Percentiles rank a stretch among this genome's conserved stretches.
These are phyloP conservation scores for Marasmius sp. DNA, from an alignment of 1,284 basidiomycete genomes.

Conservation along the genomic window DNA sequence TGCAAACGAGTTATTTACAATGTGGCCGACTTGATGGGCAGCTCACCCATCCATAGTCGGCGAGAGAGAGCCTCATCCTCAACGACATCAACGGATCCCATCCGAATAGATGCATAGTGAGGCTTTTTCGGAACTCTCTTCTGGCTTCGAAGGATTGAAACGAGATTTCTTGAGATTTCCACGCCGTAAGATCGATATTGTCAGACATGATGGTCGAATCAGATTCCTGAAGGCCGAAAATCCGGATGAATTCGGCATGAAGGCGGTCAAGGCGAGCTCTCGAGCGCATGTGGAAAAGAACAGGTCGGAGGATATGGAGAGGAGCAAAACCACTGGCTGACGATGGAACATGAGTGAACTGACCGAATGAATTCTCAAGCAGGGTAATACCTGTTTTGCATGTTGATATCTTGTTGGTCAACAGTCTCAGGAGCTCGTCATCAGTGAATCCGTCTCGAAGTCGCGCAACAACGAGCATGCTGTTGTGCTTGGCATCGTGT, in stretches of 20 bases:
- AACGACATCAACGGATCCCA: conserved; percentile 51
- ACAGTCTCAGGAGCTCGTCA: conserved; percentile 35
- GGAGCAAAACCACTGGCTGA: conserved; percentile 48
- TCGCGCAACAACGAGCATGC: conserved; percentile 55
- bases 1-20: conserved; percentile 15
- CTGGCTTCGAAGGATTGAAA: conserved; percentile 33
- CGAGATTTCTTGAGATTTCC: conserved; percentile 16
- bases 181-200: conserved; percentile 29
- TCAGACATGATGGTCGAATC: conserved; percentile 33
- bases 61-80: conserved; percentile 56
- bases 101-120: conserved; percentile 60
- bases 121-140: conserved; percentile 44
- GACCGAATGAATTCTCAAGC: conserved; percentile 1
- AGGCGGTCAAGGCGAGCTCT: conserved; percentile 35
- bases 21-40: not conserved
- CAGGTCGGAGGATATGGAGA: conserved; percentile 51
- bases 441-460: conserved; percentile 45
- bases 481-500: conserved; percentile 69
- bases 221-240: conserved; percentile 29
- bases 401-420: conserved; percentile 34
- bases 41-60: conserved; percentile 67
- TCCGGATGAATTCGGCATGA: conserved; percentile 47
- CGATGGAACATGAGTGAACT: not conserved
- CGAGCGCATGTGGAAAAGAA: conserved; percentile 48
- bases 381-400: conserved; percentile 33